phyloP scores from a whole-genome alignment of 805 yeast genomes.

The Tetrapisispora nanseiensis region DNA sequence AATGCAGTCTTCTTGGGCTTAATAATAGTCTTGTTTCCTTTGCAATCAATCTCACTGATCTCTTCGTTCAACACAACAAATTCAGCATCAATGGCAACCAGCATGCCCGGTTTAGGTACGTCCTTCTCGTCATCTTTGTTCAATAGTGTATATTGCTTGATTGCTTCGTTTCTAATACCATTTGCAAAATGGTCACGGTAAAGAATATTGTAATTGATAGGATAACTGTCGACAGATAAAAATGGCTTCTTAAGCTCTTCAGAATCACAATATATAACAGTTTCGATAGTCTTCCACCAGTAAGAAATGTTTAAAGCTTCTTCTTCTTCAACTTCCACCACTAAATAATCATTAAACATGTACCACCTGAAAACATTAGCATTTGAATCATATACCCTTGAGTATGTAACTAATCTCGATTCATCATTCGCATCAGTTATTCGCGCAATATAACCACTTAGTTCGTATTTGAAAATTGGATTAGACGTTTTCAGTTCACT shows the following conservation, averaged over 20 bases:
- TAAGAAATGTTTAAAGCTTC: slow-evolving; percentile 67
- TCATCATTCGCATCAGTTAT: slow-evolving; percentile 47
- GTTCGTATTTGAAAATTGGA: slow-evolving; percentile 42
- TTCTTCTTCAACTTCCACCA: slow-evolving; percentile 56
- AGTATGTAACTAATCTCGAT: slow-evolving; percentile 49
- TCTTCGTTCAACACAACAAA: slow-evolving; percentile 79
- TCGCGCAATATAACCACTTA: slow-evolving; percentile 63
- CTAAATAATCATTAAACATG: slow-evolving; percentile 86
- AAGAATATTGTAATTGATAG: slow-evolving; percentile 53
- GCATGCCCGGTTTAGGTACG: slow-evolving; percentile 63
- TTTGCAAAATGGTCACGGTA: slow-evolving; percentile 68
- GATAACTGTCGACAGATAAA: slow-evolving; percentile 42
- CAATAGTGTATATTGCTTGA: slow-evolving; percentile 57
- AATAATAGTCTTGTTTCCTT: slow-evolving; percentile 59
- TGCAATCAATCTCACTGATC: slow-evolving; percentile 62
- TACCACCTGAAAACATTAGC: slow-evolving; percentile 46
- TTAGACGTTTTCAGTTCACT: slow-evolving; percentile 22
- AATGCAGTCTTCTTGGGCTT: slow-evolving; percentile 68
- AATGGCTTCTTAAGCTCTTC: slow-evolving; percentile 33
- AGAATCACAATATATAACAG: slow-evolving; percentile 52
- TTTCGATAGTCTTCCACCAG: slow-evolving; percentile 79
- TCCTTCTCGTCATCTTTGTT: slow-evolving; percentile 59
- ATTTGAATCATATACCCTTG: slow-evolving; percentile 34
- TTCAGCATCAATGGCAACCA: slow-evolving; percentile 94
- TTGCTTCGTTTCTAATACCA: slow-evolving; percentile 48